Evolutionary conservation across 345 rosid genomes (phyloP).

Genomic region (Lenwebbia sp.): DNA sequence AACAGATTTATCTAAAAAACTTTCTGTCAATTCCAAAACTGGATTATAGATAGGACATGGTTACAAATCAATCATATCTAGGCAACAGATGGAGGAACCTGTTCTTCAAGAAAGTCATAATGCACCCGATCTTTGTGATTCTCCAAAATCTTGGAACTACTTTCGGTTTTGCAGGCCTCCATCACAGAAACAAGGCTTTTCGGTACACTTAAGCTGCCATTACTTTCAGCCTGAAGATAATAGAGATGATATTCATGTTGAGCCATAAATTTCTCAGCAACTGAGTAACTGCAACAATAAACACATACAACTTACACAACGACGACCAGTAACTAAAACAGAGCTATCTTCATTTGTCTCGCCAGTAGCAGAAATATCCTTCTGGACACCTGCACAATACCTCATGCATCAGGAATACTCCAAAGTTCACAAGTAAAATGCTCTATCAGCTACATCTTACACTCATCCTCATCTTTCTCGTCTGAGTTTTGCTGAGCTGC

Average conservation of each 20-base stretch:
- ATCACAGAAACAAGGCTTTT: constrained; percentile 24
- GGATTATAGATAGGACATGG: background rate
- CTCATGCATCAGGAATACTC: constrained; percentile 5
- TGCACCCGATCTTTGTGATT: constrained; percentile 21
- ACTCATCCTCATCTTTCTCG: constrained; percentile 25
- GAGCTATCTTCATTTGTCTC: constrained; percentile 27
- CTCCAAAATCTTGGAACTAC: constrained; percentile 13
- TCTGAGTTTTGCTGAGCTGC: constrained; percentile 14
- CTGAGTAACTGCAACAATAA: constrained; percentile 43
- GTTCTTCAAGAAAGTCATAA: constrained; percentile 71
- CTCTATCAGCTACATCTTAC: constrained; percentile 9
- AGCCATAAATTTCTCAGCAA: constrained; percentile 27
- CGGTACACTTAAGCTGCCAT: constrained; percentile 31
- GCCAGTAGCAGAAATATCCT: constrained; percentile 19
- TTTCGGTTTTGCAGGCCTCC: constrained; percentile 13
- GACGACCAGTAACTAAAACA: constrained; percentile 51
- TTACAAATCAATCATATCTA: background rate
- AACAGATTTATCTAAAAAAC: background rate
- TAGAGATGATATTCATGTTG: constrained; percentile 36
- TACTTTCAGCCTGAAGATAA: constrained; percentile 47
- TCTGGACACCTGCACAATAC: constrained; percentile 29
- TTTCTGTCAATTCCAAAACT: background rate
- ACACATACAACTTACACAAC: constrained; percentile 99
- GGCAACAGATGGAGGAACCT: constrained; percentile 21
- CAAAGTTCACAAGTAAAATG: background rate